Evolutionary conservation across 345 rosid genomes (phyloP).

Genomic region (Cardamine resedifolia): DNA sequence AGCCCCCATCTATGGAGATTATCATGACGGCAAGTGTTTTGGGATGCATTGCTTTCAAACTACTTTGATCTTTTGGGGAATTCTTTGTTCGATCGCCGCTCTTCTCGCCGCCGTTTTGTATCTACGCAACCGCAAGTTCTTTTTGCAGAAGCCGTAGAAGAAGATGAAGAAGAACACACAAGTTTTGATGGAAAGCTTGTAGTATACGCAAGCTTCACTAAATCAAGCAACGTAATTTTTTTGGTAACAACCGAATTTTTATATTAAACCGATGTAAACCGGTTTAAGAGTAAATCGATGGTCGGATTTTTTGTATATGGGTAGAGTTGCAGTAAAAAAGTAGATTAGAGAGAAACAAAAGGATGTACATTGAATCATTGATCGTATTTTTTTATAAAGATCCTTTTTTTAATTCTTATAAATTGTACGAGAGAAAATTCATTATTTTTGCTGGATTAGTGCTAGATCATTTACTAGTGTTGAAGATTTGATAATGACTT

Average conservation of each 20-base stretch:
- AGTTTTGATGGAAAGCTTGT: neutral
- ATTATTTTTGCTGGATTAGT: neutral
- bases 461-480: constrained; percentile 6
- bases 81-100: constrained; percentile 55
- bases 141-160: constrained; percentile 30
- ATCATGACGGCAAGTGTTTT: constrained; percentile 51
- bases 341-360: constrained; percentile 1
- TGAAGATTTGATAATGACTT: constrained; percentile 11
- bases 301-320: neutral
- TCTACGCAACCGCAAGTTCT: constrained; percentile 56
- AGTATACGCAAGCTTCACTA: neutral
- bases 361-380: neutral
- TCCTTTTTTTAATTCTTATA: neutral
- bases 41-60: constrained; percentile 63
- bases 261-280: neutral
- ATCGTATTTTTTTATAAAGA: neutral
- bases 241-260: neutral
- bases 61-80: constrained; percentile 75
- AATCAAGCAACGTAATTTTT: neutral
- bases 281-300: constrained; percentile 5
- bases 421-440: neutral
- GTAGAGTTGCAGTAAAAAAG: neutral
- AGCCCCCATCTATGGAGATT: constrained; percentile 11
- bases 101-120: constrained; percentile 51
- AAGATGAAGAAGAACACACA: neutral